Percentiles rank a stretch among this genome's conserved stretches.
phyloP scores from a whole-genome alignment of 257 asterid genomes.

The Scutellaria baicalensis region DNA sequence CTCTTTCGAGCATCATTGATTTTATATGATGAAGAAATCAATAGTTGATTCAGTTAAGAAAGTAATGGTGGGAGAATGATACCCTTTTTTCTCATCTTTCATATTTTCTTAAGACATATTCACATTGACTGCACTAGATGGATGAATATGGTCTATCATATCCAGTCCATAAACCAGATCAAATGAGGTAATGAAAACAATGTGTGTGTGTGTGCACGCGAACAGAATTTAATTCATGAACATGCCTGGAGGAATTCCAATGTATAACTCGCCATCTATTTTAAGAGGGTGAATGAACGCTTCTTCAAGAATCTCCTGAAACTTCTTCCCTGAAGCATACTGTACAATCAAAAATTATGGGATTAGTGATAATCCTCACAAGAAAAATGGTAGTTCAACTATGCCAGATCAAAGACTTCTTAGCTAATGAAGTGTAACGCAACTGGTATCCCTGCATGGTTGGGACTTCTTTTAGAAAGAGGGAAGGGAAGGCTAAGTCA shows the following conservation, averaged over 20 bases:
- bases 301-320: constrained; percentile 91
- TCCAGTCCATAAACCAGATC: constrained; percentile 7
- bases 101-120: background rate
- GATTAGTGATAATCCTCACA: background rate
- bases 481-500: background rate
- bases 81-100: background rate
- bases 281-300: constrained; percentile 69
- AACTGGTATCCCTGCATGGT: background rate
- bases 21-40: background rate
- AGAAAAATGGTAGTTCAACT: background rate
- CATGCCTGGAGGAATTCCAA: constrained; percentile 98
- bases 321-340: constrained; percentile 78
- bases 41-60: background rate
- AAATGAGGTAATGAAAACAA: background rate
- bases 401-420: background rate
- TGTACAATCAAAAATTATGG: constrained; percentile 25
- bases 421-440: background rate
- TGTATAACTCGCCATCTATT: constrained; percentile 80
- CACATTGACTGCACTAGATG: background rate
- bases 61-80: background rate
- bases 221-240: constrained; percentile 4
- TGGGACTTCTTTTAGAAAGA: background rate
- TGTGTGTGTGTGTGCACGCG: background rate
- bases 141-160: background rate
- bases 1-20: background rate